Evolutionary conservation across 2,329 filamentous ascomycete species (phyloP).

Genomic region (Aureobasidium melanogenum): DNA sequence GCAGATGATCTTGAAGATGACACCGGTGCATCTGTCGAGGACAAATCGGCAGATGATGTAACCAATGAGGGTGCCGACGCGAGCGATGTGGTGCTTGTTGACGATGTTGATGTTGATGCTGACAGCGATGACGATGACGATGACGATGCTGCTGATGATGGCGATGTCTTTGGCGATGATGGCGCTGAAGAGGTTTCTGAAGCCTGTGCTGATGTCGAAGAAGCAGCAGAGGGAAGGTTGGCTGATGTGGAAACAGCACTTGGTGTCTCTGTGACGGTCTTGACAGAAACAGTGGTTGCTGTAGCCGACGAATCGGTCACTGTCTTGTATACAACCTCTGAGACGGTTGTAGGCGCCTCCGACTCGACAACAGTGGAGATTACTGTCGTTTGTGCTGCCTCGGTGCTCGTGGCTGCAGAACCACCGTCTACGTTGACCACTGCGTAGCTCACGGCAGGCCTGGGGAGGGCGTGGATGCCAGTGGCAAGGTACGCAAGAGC

Average conservation of each 20-base stretch:
- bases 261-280: constrained; percentile 7
- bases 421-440: constrained; percentile 23
- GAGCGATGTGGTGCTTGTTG: not conserved
- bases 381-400: constrained; percentile 15
- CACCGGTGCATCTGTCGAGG: not conserved
- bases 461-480: constrained; percentile 20
- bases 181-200: constrained; percentile 7
- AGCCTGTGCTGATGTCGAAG: constrained; percentile 7
- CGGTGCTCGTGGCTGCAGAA: constrained; percentile 13
- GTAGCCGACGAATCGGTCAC: constrained; percentile 8
- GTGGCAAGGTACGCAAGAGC: constrained; percentile 19
- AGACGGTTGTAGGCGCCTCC: constrained; percentile 5
- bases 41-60: not conserved
- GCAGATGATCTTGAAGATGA: not conserved
- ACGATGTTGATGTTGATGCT: not conserved
- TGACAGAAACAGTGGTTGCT: not conserved
- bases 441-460: constrained; percentile 21
- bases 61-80: not conserved
- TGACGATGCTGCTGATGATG: not conserved
- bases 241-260: constrained; percentile 8
- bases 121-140: not conserved
- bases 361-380: constrained; percentile 19
- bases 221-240: not conserved
- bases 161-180: constrained; percentile 10
- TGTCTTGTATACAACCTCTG: constrained; percentile 6